phyloP scores from a whole-genome alignment of 2,329 filamentous ascomycete species.

The Trichoderma atrobrunneum region DNA sequence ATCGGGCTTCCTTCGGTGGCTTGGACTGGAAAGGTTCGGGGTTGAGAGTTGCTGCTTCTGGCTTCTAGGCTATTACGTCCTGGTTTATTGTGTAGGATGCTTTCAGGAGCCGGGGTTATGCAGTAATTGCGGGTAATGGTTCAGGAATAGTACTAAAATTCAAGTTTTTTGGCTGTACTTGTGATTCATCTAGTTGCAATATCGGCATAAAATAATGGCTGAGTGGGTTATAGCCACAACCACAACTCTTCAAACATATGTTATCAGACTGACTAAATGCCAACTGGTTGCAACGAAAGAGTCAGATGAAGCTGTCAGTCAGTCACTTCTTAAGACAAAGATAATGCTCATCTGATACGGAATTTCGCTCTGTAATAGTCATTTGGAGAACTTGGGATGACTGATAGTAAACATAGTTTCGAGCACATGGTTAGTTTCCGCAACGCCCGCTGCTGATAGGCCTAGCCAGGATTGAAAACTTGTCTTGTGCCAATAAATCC shows the following conservation, averaged over 20 bases:
- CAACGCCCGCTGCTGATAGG: neutral
- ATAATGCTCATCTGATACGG: neutral
- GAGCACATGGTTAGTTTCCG: neutral
- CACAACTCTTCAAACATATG: too few species aligned
- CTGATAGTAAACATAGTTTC: neutral
- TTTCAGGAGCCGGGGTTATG: neutral
- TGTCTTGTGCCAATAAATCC: neutral
- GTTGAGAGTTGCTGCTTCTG: neutral
- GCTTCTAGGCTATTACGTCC: neutral
- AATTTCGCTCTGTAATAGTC: neutral
- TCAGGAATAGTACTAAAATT: neutral
- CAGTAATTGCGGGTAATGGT: neutral
- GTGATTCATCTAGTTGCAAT: neutral
- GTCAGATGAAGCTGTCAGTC: neutral
- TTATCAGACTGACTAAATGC: neutral
- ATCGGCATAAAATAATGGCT: neutral
- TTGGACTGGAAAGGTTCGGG: neutral
- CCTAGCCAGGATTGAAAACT: neutral
- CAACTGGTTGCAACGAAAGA: neutral
- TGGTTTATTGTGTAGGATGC: neutral
- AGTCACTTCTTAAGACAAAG: neutral
- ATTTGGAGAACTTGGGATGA: neutral
- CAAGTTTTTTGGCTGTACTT: neutral
- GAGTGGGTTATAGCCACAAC: neutral
- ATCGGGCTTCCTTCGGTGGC: constrained; percentile 6